Evolutionary conservation across 495 filamentous ascomycete genomes (phyloP), one percentile per base, ranked within the genome.

Genomic region (Neurospora sp.): DNA sequence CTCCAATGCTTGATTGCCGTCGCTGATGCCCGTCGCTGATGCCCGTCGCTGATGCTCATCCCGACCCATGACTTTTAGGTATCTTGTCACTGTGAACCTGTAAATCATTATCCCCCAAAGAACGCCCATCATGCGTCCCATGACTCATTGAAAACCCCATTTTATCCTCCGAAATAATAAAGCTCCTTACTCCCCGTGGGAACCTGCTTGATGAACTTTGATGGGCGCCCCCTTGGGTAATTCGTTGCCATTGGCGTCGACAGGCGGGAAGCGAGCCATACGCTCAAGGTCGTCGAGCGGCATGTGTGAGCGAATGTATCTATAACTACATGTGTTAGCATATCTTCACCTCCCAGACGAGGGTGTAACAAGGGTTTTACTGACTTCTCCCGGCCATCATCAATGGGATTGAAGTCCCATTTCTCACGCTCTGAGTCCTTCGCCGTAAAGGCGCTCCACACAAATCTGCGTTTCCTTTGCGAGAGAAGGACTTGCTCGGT

Each of bases 361-460:
- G 5, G 7, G 3, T 0, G 9, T 5, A 10, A 39, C 23, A 20
- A 46, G 42, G 39, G 23, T 5, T 59, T 59, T n/a, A 80, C 86
- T 77, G 86, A 92, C 86, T 94, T 92, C 39, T 89, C 86, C 76
- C 88, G 85, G 10, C 91, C 90, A 80, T 94, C 91, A 74, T 92
- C 88, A 12, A 82, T 83, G 0, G 92, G 92, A 81, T 94, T 87
- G 78, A 89, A 91, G 77, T 97, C 93, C 93, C 93, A 97, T 7
- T 66, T 66, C 31, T 66, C 54, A 18, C 54, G 14, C 27, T 18
- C 27, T 5, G 54, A 31, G 27, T 27, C 27, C 23, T 35, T 27
- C 74, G 86, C 84, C 0, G 86, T 86, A 39, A 89, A 92, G 6
- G 93, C 92, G 23, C 85, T 86, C 89, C 92, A 94, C 38, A 92